Base-by-base conservation (phyloP, 2,329 filamentous ascomycete species). In the Paecilomyces dactylethromorphus region DNA sequence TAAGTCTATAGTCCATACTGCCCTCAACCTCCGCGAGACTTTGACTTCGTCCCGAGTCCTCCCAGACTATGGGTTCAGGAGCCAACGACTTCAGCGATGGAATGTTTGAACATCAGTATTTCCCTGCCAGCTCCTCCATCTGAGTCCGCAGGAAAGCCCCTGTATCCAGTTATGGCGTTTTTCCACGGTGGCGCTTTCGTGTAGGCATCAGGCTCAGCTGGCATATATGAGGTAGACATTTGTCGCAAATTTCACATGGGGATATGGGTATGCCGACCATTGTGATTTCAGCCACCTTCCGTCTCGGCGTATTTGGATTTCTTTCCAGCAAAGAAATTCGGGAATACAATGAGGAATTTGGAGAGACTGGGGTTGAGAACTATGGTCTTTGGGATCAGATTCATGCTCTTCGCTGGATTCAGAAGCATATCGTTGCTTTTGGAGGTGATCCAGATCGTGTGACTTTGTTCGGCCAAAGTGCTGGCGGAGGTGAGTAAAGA, bases 311-410 rank as follows among this genome's bases (percentile, higher is more conserved):
- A 3, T 51, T 21, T 21, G 45, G 45, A 51, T 51, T 51, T n/a
- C 45, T 51, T 3, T 7, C 45, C 45, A 51, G 45, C n/a, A 51
- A 51, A 24, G 45, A 51, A 21, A 51, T 51, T 11, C 5, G 22
- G 21, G 22, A 24, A 10, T 51, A 51, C n/a, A 51, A 51, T 15
- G n/a, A 51, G 10, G 45, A 21, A 15, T 51, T 51, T 11, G 45
- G 45, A 21, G 45, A 51, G n/a, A 15, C n/a, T 51, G 45, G 45
- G 4, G 13, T 51, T 18, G 61, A 59, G 0, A 79, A 79, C 62
- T 74, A 74, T 58, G 72, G 71, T 0, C 65, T 79, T 3, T 60
- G 70, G 32, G 76, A 65, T 32, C 60, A 63, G 39, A 60, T 64
- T 13, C 64, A 64, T 0, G 65, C 64, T 18, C 60, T 72, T 10